Percentiles rank a stretch among this genome's conserved stretches.
phyloP scores from a whole-genome alignment of 2,329 filamentous ascomycete species.

The Trichoderma sp. region DNA sequence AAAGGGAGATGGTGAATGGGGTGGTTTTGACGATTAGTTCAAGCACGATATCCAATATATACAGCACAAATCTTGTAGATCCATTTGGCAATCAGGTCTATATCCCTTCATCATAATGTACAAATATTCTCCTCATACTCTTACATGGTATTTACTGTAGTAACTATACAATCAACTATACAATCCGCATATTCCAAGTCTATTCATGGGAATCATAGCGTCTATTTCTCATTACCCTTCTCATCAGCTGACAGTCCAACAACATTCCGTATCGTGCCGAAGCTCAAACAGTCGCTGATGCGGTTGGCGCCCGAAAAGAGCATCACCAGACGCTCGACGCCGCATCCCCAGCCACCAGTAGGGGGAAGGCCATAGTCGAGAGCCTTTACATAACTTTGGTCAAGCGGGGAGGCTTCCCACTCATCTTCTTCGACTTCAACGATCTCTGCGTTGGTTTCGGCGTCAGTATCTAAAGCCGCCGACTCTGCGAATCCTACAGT shows the following conservation, averaged over 20 bases:
- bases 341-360: constrained; percentile 95
- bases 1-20: constrained; percentile 42
- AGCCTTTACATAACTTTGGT: constrained; percentile 81
- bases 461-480: constrained; percentile 38
- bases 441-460: constrained; percentile 17
- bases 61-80: not conserved
- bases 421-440: constrained; percentile 37
- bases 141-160: not conserved
- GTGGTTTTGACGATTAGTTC: constrained; percentile 45
- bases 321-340: constrained; percentile 89
- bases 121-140: not conserved
- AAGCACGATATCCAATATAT: not conserved
- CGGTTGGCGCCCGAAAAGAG: constrained; percentile 73
- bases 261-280: constrained; percentile 77
- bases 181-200: not conserved
- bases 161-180: no score
- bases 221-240: constrained; percentile 25
- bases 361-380: constrained; percentile 90
- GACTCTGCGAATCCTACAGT: constrained; percentile 30
- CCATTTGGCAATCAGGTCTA: not conserved
- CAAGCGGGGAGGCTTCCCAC: constrained; percentile 49
- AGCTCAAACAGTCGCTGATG: constrained; percentile 83
- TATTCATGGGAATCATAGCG: not conserved
- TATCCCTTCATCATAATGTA: not conserved
- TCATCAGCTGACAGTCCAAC: constrained; percentile 47